phyloP scores from a whole-genome alignment of 2,329 filamentous ascomycete genomes.

The Ceratocystiopsis sp. region DNA sequence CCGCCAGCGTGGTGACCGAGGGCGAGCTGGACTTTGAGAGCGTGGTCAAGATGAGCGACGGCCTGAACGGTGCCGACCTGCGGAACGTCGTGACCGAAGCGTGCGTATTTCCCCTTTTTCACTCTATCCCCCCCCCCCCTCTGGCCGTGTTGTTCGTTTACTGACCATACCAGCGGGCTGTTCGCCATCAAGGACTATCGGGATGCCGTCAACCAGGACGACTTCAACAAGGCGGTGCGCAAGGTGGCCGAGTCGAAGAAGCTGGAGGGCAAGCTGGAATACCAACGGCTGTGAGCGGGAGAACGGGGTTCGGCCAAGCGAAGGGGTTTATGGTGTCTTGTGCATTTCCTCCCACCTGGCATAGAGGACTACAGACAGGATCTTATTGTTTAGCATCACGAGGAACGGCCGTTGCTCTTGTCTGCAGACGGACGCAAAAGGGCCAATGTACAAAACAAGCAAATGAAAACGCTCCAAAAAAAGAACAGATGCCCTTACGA shows the following conservation, averaged over 20 bases:
- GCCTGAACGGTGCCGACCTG: conserved; percentile 91
- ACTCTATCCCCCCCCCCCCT: not conserved
- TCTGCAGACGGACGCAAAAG: too few relatives aligned
- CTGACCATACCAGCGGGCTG: conserved; percentile 45
- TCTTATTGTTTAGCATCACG: too few relatives aligned
- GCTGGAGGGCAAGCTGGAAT: conserved; percentile 93
- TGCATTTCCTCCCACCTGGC: too few relatives aligned
- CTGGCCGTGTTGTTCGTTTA: not conserved
- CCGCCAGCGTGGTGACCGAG: conserved; percentile 68
- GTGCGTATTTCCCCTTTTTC: conserved; percentile 36
- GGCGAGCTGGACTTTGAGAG: conserved; percentile 98
- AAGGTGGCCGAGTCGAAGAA: conserved; percentile 98
- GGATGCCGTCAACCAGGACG: conserved; percentile 91
- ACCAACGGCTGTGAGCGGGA: conserved; percentile 63
- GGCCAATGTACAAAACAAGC: too few relatives aligned
- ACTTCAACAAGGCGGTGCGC: conserved; percentile 97
- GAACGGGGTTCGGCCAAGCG: too few relatives aligned
- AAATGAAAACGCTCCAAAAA: too few relatives aligned
- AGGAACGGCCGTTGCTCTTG: too few relatives aligned
- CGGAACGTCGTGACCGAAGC: conserved; percentile 97
- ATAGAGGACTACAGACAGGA: too few relatives aligned
- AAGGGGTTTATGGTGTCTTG: too few relatives aligned
- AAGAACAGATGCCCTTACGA: too few relatives aligned
- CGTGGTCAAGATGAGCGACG: conserved; percentile 99
- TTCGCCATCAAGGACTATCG: conserved; percentile 98